Evolutionary conservation across 129 eudicot species (phyloP), one percentile per base, ranked within the genome.

Genomic region (Centaurea solstitialis): DNA sequence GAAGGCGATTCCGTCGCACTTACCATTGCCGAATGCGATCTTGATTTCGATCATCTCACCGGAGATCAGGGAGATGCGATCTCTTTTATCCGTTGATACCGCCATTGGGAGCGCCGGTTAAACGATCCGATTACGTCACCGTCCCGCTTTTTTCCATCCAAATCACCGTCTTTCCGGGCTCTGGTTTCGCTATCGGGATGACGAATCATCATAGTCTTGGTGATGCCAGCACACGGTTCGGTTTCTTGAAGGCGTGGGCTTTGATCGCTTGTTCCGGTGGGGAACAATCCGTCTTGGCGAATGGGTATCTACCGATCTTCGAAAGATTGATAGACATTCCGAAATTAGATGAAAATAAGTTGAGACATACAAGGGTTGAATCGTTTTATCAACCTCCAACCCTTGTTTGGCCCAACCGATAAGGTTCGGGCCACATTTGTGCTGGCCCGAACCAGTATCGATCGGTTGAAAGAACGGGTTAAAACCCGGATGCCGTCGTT

Each of bases 371-470:
- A 70, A 68, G 4, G 2, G 77, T 68, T 30, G 40, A 69, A 69
- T 10, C n/a, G 4, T 67, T 80, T 10, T 68, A 75, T 70, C 80
- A 80, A 26, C 70, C 90, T 33, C 84, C 74, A 2, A 77, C 30
- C 15, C 77, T 83, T 62, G 13, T 33, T 33, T 10, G 79, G 72
- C 62, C 81, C 85, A 2, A 23, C 83, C 15, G 76, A 89, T 47
- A 86, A 57, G 45, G 87, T 86, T 21, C 87, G 88, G 24, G 90
- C 88, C 7, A 86, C 90, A 9, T 89, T 89, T 45, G 22, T 76
- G 7, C 21, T 89, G 66, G 23, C 78, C 28, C 79, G 68, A 59
- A 82, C 83, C 9, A 72, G 76, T 57, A 83, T 87, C 64, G 22
- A 68, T 72, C 66, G 4, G 61, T 79, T 89, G 9, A 89, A 89